Percentiles rank a stretch among this genome's conserved stretches.
These are phyloP conservation scores for Coniochaeta sp. DNA, from an alignment of 2,329 filamentous ascomycete species.

Conservation along the genomic window DNA sequence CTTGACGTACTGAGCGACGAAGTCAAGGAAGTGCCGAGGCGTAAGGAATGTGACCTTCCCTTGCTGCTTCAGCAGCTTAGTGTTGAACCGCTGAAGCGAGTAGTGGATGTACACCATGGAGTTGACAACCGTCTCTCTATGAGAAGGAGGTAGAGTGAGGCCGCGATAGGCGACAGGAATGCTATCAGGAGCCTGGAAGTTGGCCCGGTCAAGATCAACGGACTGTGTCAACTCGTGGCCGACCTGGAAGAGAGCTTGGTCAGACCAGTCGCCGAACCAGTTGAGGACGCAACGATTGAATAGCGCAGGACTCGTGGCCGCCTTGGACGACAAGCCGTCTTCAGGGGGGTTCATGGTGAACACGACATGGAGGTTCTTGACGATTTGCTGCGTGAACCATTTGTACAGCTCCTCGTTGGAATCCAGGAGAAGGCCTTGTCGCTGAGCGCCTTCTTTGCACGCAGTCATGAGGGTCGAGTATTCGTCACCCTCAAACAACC, in stretches of 20 bases:
- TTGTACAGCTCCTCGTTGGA: conserved; percentile 99
- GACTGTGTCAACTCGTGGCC: conserved; percentile 91
- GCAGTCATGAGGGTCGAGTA: conserved; percentile 98
- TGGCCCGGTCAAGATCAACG: conserved; percentile 86
- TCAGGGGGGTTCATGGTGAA: conserved; percentile 99
- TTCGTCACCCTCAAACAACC: conserved; percentile 98
- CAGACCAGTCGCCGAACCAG: conserved; percentile 99
- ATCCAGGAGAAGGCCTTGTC: conserved; percentile 89
- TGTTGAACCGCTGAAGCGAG: conserved; percentile 85
- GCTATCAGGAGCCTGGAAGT: conserved; percentile 79
- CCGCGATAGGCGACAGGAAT: conserved; percentile 90
- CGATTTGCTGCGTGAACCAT: conserved; percentile 99
- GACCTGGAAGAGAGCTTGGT: conserved; percentile 97
- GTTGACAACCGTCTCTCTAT: conserved; percentile 90
- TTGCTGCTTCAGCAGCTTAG: conserved; percentile 83
- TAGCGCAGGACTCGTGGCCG: conserved; percentile 91
- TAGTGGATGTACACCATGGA: conserved; percentile 99
- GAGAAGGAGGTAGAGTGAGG: conserved; percentile 75
- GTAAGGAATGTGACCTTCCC: conserved; percentile 90
- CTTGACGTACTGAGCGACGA: conserved; percentile 95
- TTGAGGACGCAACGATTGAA: conserved; percentile 99
- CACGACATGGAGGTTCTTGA: conserved; percentile 97
- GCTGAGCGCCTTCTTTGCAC: conserved; percentile 96
- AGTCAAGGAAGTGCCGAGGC: conserved; percentile 94
- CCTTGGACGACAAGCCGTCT: conserved; percentile 89